Conservation (phyloP, 2,329 filamentous ascomycete genomes). For the Fusarium sp. region DNA sequence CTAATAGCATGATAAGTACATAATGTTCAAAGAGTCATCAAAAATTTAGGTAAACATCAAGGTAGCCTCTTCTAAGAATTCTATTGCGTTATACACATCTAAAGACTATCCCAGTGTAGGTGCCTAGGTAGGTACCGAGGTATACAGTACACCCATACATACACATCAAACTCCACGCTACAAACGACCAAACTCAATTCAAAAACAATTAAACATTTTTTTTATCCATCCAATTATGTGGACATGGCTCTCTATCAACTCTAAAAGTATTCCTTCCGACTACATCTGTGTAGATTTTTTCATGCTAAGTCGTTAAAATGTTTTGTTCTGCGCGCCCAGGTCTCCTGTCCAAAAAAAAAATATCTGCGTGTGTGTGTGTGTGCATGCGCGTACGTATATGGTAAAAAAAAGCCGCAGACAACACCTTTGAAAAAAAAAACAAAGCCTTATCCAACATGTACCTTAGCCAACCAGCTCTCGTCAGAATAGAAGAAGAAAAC, state of each 20-base stretch:
- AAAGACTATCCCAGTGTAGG: neutral
- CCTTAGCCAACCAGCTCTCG: constrained; percentile 10
- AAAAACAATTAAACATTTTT: constrained; percentile 33
- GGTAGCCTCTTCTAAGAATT: neutral
- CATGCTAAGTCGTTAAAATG: constrained; percentile 44
- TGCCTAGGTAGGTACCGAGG: too few relatives aligned
- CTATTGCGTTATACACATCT: neutral
- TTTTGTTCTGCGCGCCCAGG: constrained; percentile 24
- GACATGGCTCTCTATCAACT: constrained; percentile 40
- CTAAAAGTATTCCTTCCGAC: constrained; percentile 35
- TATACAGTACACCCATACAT: neutral
- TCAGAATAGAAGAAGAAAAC: neutral
- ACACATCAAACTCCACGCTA: neutral
- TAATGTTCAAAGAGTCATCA: neutral
- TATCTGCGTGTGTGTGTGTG: constrained; percentile 13
- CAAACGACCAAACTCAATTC: neutral
- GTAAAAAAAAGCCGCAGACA: constrained; percentile 8
- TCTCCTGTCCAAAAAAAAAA: constrained; percentile 19
- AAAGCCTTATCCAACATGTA: constrained; percentile 16
- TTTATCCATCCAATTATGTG: constrained; percentile 35
- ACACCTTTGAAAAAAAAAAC: neutral
- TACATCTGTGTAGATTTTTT: constrained; percentile 43
- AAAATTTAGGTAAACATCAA: neutral
- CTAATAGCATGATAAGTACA: neutral
- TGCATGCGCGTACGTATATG: constrained; percentile 16